Conservation (phyloP, 805 yeast genomes). For the Cyberlindnera mississippiensis region DNA sequence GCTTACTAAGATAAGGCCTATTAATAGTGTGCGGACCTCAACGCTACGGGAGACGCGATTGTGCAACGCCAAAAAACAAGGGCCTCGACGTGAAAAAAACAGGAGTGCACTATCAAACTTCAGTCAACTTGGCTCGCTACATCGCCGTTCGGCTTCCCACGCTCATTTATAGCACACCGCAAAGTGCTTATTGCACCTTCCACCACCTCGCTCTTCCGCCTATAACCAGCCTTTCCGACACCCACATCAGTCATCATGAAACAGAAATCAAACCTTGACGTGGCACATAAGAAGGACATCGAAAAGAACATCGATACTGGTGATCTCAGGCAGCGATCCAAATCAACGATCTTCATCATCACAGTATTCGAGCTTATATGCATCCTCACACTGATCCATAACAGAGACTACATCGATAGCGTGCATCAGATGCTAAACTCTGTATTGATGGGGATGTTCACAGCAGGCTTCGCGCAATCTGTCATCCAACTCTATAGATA, state of each 20-base stretch:
- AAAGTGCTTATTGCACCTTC: too few species aligned
- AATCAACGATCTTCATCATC: constrained; percentile 10
- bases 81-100: background rate
- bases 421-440: constrained; percentile 26
- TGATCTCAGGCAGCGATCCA: constrained; percentile 6
- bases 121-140: background rate
- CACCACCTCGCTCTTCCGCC: too few species aligned
- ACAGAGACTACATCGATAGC: constrained; percentile 24
- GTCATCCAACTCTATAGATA: constrained; percentile 23
- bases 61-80: background rate
- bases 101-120: background rate
- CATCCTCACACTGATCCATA: constrained; percentile 12
- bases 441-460: constrained; percentile 21
- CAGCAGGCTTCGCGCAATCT: constrained; percentile 25
- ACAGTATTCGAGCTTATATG: constrained; percentile 9
- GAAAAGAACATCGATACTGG: constrained; percentile 19
- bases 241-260: background rate
- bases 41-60: too few species aligned
- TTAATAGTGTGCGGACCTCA: too few species aligned
- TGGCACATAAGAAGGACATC: constrained; percentile 15
- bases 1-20: too few species aligned
- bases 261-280: constrained; percentile 6
- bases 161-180: background rate
- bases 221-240: too few species aligned
- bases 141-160: too few species aligned